These are phyloP conservation scores for Dissophora ornata DNA, from an alignment of 192 early-diverging fungal genomes.

Conservation along the genomic window DNA sequence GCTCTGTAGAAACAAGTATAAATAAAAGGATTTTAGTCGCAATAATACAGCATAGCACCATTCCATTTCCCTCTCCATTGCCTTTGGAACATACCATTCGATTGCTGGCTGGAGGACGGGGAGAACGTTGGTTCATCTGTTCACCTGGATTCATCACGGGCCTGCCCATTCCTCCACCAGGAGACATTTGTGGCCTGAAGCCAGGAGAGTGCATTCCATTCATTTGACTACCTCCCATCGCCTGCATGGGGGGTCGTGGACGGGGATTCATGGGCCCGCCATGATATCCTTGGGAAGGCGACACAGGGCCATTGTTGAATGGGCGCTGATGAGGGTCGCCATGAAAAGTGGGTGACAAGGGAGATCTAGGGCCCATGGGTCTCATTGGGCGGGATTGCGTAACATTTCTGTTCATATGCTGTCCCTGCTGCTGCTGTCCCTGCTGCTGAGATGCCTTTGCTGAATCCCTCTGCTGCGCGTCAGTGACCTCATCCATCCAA, in stretches of 20 bases:
- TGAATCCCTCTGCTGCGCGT: slow-evolving; percentile 28
- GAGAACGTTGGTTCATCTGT: slow-evolving; percentile 10
- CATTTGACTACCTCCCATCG: slow-evolving; percentile 38
- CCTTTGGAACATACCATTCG: slow-evolving; percentile 31
- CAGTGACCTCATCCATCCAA: slow-evolving; percentile 43
- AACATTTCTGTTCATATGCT: slow-evolving; percentile 23
- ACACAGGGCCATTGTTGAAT: slow-evolving; percentile 32
- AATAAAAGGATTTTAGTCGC: no score
- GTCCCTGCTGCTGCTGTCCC: slow-evolving; percentile 36
- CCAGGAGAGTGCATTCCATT: slow-evolving; percentile 24
- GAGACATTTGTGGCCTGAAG: slow-evolving; percentile 31
- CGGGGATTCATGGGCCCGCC: slow-evolving; percentile 46
- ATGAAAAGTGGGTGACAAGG: slow-evolving; percentile 32
- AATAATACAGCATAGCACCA: no score
- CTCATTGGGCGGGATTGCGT: slow-evolving; percentile 31
- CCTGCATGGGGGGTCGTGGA: slow-evolving; percentile 43
- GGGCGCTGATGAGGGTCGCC: slow-evolving; percentile 23
- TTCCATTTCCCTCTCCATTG: no score
- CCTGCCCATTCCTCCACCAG: slow-evolving; percentile 45
- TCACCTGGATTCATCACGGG: slow-evolving; percentile 40
- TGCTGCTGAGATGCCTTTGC: slow-evolving; percentile 28
- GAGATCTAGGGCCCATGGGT: slow-evolving; percentile 39
- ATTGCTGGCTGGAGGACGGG: slow-evolving; percentile 27
- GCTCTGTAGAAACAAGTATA: slow-evolving; percentile 20
- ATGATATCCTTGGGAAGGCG: slow-evolving; percentile 30